Conservation (phyloP, 306 rosid species). For the Vicia faba region DNA sequence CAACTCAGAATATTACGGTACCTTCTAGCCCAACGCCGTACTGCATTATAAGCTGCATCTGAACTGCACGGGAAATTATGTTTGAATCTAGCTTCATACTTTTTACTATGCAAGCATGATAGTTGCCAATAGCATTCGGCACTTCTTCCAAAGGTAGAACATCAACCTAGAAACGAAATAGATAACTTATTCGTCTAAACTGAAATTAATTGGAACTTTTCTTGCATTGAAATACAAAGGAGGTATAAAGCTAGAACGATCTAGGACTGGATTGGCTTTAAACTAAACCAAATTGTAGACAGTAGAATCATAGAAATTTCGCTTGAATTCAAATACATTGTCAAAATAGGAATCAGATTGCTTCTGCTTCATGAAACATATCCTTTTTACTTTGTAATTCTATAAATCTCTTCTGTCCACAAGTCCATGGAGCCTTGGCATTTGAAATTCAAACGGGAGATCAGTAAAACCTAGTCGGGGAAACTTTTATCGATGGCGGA, state of each 20-base stretch:
- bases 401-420: no score
- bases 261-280: not conserved
- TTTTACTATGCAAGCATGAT: conserved; percentile 67
- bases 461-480: no score
- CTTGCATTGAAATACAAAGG: not conserved
- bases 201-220: not conserved
- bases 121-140: conserved; percentile 59
- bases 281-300: not conserved
- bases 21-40: conserved; percentile 95
- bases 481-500: no score
- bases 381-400: no score
- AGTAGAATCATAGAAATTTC: not conserved
- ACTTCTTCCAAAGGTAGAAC: conserved; percentile 69
- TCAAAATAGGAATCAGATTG: no score
- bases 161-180: conserved; percentile 63
- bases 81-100: conserved; percentile 63
- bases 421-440: no score
- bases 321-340: not conserved
- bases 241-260: not conserved
- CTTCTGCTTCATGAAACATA: no score
- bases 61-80: conserved; percentile 63
- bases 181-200: not conserved
- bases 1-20: conserved; percentile 32
- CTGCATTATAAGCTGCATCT: conserved; percentile 85
- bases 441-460: no score